Evolutionary conservation across 306 rosid species (phyloP).

Genomic region (Ochetophila trinervis): DNA sequence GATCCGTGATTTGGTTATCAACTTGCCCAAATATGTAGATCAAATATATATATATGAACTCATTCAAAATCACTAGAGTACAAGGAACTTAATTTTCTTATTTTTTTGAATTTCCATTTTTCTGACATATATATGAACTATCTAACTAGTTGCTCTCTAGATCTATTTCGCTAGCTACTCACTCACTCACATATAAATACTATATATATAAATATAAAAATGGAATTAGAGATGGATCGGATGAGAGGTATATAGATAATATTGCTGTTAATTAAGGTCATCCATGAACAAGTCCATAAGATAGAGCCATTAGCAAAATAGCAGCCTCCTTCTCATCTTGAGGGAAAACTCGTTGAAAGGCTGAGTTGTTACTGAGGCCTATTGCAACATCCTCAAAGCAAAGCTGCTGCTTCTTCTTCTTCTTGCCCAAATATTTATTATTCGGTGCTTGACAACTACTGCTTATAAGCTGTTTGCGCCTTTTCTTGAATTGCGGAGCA

Average conservation of each 20-base stretch:
- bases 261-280: slow-evolving; percentile 38
- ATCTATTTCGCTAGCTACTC: slow-evolving; percentile 9
- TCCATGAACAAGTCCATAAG: slow-evolving; percentile 86
- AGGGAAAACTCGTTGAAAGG: slow-evolving; percentile 71
- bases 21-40: slow-evolving; percentile 22
- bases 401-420: slow-evolving; percentile 33
- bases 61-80: slow-evolving; percentile 17
- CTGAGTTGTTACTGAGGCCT: slow-evolving; percentile 46
- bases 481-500: slow-evolving; percentile 41
- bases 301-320: slow-evolving; percentile 83
- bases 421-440: neutral
- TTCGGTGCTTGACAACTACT: no score
- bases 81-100: neutral
- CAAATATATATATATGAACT: slow-evolving; percentile 11
- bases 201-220: slow-evolving; percentile 21
- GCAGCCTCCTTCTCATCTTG: slow-evolving; percentile 98
- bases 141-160: neutral
- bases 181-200: slow-evolving; percentile 15
- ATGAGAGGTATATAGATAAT: no score
- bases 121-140: slow-evolving; percentile 1
- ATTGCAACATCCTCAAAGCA: slow-evolving; percentile 61
- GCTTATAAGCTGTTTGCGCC: neutral
- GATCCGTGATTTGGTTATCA: slow-evolving; percentile 34
- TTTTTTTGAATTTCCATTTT: neutral
- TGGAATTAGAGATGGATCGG: no score